Evolutionary conservation across 2,329 filamentous ascomycete species (phyloP), one percentile per base, ranked within the genome.

Genomic region (Cladosporium cucumerinum): DNA sequence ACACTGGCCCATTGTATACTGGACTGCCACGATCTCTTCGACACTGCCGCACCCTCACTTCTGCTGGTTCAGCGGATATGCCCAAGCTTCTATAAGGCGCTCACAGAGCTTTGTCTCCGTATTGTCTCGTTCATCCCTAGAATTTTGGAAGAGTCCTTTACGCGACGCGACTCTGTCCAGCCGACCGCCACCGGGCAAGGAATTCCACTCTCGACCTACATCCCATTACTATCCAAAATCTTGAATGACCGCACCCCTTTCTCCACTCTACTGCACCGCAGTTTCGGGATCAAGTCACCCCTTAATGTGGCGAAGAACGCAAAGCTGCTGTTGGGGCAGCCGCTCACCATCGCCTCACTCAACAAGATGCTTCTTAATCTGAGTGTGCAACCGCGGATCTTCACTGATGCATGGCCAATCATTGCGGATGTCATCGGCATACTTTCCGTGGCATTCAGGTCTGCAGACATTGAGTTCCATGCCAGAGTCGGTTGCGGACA

Each of bases 1-100:
- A 26, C 57, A 8, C 59, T 70, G 26, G 72, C 64, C 23, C 65
- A 73, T n/a, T 66, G 69, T n/a, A 66, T 75, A 43, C 75, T 78
- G 59, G 52, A 64, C 30, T 62, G 48, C 34, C 39, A 30, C n/a
- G 62, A 68, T 55, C 39, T 60, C 2, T 54, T 67, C 32, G 51
- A 63, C 10, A 25, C 14, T 21, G 23, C 34, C 28, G 48, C 30
- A 16, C 57, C 23, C 11, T 16, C 34, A 5, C n/a, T 21, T 43
- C 57, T 28, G 26, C 18, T 54, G 26, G 55, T 57, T 63, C 48
- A 39, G 63, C 6, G 55, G 3, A 39, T 36, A 25, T 64, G 64
- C 14, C 8, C n/a, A 8, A 28, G 34, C 5, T 68, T 71, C 57
- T 63, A 67, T n/a, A 57, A 48, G n/a, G 65, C 60, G 7, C 55